Evolutionary conservation across 2,329 filamentous ascomycete genomes (phyloP).

Genomic region (Cercospora sesami): DNA sequence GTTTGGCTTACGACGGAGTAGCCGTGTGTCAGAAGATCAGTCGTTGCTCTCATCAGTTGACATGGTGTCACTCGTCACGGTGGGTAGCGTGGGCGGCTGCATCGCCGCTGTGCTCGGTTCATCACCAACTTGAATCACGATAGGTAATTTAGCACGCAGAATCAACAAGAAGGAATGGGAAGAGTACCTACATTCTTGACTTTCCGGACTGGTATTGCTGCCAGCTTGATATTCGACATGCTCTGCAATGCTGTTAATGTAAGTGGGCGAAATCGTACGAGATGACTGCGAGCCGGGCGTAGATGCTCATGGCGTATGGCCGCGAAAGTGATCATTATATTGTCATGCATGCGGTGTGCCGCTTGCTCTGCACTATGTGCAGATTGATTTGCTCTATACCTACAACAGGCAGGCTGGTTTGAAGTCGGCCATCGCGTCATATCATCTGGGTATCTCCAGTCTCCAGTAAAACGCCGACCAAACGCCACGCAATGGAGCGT

Average conservation of each 20-base stretch:
- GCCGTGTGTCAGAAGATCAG: background rate
- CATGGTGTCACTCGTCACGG: background rate
- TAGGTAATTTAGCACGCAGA: constrained; percentile 1
- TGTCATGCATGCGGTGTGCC: constrained; percentile 32
- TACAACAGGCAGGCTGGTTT: constrained; percentile 34
- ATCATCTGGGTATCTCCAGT: constrained; percentile 28
- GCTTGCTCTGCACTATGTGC: constrained; percentile 36
- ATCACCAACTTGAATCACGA: background rate
- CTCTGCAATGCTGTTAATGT: background rate
- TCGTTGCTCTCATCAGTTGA: constrained; percentile 1
- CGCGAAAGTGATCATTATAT: constrained; percentile 27
- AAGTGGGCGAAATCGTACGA: background rate
- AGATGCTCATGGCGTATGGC: background rate
- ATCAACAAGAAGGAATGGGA: background rate
- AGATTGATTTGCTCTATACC: constrained; percentile 27
- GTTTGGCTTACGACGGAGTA: background rate
- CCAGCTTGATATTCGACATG: background rate
- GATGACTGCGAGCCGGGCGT: background rate
- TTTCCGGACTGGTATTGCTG: background rate
- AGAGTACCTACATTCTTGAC: constrained; percentile 4
- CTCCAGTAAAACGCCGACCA: constrained; percentile 32
- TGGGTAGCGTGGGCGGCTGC: background rate
- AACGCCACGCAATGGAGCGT: constrained; percentile 37
- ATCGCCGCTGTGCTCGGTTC: background rate
- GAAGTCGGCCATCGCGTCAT: constrained; percentile 33